These are phyloP conservation scores for Cystobasidium slooffiae DNA, from an alignment of 1,284 basidiomycete genomes.

Conservation along the genomic window DNA sequence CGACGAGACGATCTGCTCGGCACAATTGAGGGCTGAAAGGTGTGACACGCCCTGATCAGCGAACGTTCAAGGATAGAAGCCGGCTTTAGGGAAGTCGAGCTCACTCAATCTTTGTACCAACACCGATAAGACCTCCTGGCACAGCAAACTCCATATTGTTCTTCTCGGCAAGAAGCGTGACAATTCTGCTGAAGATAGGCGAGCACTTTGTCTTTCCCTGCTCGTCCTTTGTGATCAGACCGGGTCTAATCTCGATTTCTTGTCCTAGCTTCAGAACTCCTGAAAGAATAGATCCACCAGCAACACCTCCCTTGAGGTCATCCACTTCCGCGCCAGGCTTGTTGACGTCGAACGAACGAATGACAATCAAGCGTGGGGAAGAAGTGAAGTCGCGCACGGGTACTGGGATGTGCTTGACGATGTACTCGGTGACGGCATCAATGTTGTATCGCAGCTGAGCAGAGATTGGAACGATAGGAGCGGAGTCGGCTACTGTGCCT, in stretches of 20 bases:
- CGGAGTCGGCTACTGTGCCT: slow-evolving; percentile 93
- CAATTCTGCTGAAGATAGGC: slow-evolving; percentile 90
- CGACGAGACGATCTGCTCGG: slow-evolving; percentile 93
- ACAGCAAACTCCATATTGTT: slow-evolving; percentile 95
- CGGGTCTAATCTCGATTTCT: slow-evolving; percentile 96
- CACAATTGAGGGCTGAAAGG: slow-evolving; percentile 76
- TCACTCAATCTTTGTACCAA: slow-evolving; percentile 68
- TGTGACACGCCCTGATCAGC: neutral
- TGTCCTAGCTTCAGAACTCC: slow-evolving; percentile 88
- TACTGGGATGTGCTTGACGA: slow-evolving; percentile 94
- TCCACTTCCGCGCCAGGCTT: slow-evolving; percentile 97
- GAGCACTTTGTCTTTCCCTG: slow-evolving; percentile 88
- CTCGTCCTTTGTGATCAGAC: slow-evolving; percentile 93
- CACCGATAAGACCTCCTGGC: slow-evolving; percentile 96
- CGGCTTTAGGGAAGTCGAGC: neutral
- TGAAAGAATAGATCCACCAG: slow-evolving; percentile 92
- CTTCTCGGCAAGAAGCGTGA: slow-evolving; percentile 90
- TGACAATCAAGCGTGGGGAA: slow-evolving; percentile 91
- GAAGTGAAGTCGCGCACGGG: slow-evolving; percentile 91
- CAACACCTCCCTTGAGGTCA: slow-evolving; percentile 96
- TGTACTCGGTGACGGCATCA: slow-evolving; percentile 99
- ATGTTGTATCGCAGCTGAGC: slow-evolving; percentile 99
- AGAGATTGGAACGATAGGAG: slow-evolving; percentile 97
- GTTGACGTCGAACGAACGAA: slow-evolving; percentile 99
- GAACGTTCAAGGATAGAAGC: neutral